These are phyloP conservation scores for Lachnellula arida DNA, from an alignment of 2,329 filamentous ascomycete species.

Conservation along the genomic window DNA sequence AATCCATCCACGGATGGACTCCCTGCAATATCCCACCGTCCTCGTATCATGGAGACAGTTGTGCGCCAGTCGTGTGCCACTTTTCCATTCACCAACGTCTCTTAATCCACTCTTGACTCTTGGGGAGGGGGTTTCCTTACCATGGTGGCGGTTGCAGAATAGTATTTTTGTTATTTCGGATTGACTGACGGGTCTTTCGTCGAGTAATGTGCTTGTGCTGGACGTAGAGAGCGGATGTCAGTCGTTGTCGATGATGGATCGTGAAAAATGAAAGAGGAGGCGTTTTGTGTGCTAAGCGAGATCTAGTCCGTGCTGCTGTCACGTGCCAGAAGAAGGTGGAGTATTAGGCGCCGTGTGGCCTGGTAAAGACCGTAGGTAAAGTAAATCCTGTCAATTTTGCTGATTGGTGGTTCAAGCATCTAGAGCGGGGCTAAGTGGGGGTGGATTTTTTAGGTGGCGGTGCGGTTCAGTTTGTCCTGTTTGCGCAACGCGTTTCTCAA, in stretches of 20 bases:
- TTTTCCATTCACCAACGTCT: conserved; percentile 19
- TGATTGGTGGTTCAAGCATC: neutral
- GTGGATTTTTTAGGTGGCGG: neutral
- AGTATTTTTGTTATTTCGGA: conserved; percentile 31
- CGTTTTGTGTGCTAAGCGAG: conserved; percentile 5
- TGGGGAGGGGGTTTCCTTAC: conserved; percentile 44
- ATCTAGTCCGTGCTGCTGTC: too few species aligned
- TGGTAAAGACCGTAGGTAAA: too few species aligned
- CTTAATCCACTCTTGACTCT: conserved; percentile 16
- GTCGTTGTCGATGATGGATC: conserved; percentile 32
- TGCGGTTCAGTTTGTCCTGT: conserved; percentile 6
- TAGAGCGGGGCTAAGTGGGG: neutral
- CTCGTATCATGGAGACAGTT: conserved; percentile 2
- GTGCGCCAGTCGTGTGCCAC: conserved; percentile 28
- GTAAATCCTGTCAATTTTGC: too few species aligned
- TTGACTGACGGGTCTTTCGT: conserved; percentile 34
- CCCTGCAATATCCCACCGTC: conserved; percentile 3
- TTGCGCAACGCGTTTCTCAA: conserved; percentile 1
- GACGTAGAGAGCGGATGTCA: conserved; percentile 34
- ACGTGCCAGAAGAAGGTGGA: too few species aligned
- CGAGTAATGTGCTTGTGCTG: conserved; percentile 23
- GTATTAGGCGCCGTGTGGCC: too few species aligned
- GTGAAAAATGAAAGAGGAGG: conserved; percentile 13
- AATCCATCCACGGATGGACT: neutral
- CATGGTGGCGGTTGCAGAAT: conserved; percentile 60